A percentile compares a stretch with the other conserved stretches of the same genome.
Evolutionary conservation across 1,284 basidiomycete genomes (phyloP).

Genomic region (Trametes hirsuta): DNA sequence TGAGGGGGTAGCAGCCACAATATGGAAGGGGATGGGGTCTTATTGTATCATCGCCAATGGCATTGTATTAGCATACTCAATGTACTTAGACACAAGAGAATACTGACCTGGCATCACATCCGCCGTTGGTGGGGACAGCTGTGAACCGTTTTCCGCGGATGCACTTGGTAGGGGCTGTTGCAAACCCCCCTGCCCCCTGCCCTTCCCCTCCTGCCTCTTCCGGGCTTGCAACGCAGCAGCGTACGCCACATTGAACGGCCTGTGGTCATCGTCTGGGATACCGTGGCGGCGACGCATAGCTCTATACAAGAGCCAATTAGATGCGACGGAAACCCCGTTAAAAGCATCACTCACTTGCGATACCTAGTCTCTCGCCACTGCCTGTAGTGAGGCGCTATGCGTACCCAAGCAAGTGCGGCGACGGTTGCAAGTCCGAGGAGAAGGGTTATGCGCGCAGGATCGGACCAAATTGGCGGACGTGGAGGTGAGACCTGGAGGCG

Average conservation of each 20-base stretch:
- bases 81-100: neutral
- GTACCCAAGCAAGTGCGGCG: slow-evolving; percentile 19
- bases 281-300: slow-evolving; percentile 72
- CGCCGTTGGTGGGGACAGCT: neutral
- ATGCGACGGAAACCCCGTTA: slow-evolving; percentile 1
- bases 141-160: neutral
- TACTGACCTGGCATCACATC: neutral
- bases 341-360: slow-evolving; percentile 52
- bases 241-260: slow-evolving; percentile 84
- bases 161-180: neutral
- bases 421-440: slow-evolving; percentile 20
- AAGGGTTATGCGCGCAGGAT: slow-evolving; percentile 32
- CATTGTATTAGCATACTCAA: neutral
- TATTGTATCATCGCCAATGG: no score
- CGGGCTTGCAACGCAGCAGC: slow-evolving; percentile 61
- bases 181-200: neutral
- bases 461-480: slow-evolving; percentile 37
- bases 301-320: slow-evolving; percentile 34
- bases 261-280: slow-evolving; percentile 77
- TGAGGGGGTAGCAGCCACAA: no score
- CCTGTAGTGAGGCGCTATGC: slow-evolving; percentile 35
- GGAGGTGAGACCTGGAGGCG: slow-evolving; percentile 46
- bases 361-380: slow-evolving; percentile 59
- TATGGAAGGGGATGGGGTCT: no score
- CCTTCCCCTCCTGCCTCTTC: slow-evolving; percentile 39